Percentiles rank a stretch among this genome's conserved stretches.
These are phyloP conservation scores for Hydnum rufescens DNA, from an alignment of 768 basidiomycete species.

Conservation along the genomic window DNA sequence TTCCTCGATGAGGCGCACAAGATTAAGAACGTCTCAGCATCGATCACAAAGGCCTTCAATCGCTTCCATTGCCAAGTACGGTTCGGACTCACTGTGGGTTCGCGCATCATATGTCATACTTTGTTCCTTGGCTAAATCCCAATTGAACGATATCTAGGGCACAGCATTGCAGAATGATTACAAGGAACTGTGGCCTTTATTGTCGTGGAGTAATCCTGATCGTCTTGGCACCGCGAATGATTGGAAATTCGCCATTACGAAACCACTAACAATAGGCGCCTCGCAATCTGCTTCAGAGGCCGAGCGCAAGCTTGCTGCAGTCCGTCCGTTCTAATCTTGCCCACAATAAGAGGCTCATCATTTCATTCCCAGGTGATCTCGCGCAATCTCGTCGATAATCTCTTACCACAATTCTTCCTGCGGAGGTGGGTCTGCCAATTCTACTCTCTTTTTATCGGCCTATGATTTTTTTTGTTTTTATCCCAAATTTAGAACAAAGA, in stretches of 20 bases:
- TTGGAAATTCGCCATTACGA: slow-evolving; percentile 56
- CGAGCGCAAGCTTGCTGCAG: slow-evolving; percentile 34
- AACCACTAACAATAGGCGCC: slow-evolving; percentile 50
- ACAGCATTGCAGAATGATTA: slow-evolving; percentile 77
- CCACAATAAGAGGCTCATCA: not conserved
- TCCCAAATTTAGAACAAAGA: slow-evolving; percentile 36
- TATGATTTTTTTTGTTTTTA: not conserved
- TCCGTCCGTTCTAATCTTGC: slow-evolving; percentile 12
- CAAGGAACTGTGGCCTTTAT: slow-evolving; percentile 76
- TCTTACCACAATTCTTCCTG: slow-evolving; percentile 70
- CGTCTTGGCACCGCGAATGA: slow-evolving; percentile 48
- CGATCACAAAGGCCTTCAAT: slow-evolving; percentile 48
- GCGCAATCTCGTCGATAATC: slow-evolving; percentile 34
- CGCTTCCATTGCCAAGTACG: slow-evolving; percentile 45
- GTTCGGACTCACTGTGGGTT: slow-evolving; percentile 72
- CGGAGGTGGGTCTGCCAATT: slow-evolving; percentile 31
- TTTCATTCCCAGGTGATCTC: slow-evolving; percentile 31
- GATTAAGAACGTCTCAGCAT: slow-evolving; percentile 58
- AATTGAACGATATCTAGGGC: slow-evolving; percentile 7
- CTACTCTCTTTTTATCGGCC: slow-evolving; percentile 1
- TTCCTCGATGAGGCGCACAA: slow-evolving; percentile 82
- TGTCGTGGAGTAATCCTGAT: slow-evolving; percentile 83
- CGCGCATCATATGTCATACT: not conserved
- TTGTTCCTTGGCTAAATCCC: slow-evolving; percentile 15
- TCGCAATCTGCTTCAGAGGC: slow-evolving; percentile 42